Evolutionary conservation across 2,329 filamentous ascomycete species (phyloP), one percentile per base, ranked within the genome.

Genomic region (Pseudocercospora eumusae): DNA sequence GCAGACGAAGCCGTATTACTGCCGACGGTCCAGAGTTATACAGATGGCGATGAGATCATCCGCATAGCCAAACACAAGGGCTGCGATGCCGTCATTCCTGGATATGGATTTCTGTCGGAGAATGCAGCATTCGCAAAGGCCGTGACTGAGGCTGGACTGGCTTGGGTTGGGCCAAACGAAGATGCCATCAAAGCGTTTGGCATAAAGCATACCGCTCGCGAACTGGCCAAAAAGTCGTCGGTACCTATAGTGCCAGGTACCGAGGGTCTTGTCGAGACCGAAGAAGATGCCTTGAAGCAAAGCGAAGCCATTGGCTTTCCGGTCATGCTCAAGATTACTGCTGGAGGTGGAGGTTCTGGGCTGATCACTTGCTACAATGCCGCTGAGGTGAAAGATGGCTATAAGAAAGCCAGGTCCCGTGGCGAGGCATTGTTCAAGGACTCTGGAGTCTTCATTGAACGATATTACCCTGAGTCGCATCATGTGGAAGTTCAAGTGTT

Each of bases 401-500:
- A 74, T 61, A 68, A 70, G 42, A 73, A 65, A 57, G 92, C 92
- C 0, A 84, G 89, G 60, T 90, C 88, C 27, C 86, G 93, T 75
- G 91, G 91, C 0, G 81, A 85, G 62, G 89, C 89, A 1, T 87
- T 92, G 0, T 96, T 96, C 74, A 92, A 92, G 57, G 66, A 93
- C 66, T 85, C 91, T 69, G 90, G 91, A 5, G 89, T 96, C 79
- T 85, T 96, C 63, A 89, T 96, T 23, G 92, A 96, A 77, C 87
- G 87, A 67, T 96, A 91, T 74, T 91, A 93, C 70, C 84, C 88
- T 18, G 85, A 87, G 0, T 90, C 90, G 42, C 84, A 91, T 60
- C 92, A 96, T 73, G 90, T 96, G 61, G 92, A 96, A 76, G 90
- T 96, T 4, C 92, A 96, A 74, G 85, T 96, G 15, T 95, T 96